Base-by-base conservation (phyloP, 2,329 filamentous ascomycete genomes). In the Fusarium clavum region DNA sequence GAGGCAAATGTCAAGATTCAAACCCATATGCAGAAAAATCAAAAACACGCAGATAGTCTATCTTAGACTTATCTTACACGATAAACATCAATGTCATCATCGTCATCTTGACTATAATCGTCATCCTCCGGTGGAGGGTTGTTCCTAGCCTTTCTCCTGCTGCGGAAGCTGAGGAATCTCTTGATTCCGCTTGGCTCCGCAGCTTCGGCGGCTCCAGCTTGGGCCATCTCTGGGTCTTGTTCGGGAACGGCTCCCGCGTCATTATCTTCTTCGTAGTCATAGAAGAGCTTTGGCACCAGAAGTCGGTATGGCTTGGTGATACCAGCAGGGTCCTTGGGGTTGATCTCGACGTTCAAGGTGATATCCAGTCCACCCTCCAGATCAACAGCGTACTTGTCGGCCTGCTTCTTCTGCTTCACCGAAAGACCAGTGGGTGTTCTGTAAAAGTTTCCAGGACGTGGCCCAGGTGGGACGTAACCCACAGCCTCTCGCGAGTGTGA, bases 221-320 rank as follows among this genome's bases (percentile, higher is more conserved):
- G 44, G 29, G 66, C 44, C 58, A 70, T 51, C 49, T 32, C 65
- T n/a, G 62, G 53, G 16, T 58, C 71, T 16, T 62, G 52, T 14
- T 62, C 55, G 8, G 79, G 77, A 20, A 81, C 79, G 4, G 82
- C 80, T 52, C 81, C 77, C 24, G 80, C 77, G n/a, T 82, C 80
- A 7, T 82, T 81, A 54, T 82, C 80, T 82, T 81, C 55, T 82
- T 81, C 78, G 64, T 87, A 85, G 54, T 87, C 85, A 61, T 90
- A 90, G 80, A 85, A 86, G 54, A 99, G 82, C 56, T 90, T 89
- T 13, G 97, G 96, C 8, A 99, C 91, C 3, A 98, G 86, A 8
- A 99, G 82, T 41, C 94, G 86, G 79, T 99, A 99, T 11, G 94
- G 93, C 53, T 90, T 88, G 1, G 96, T 99, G 69, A 93, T 94